phyloP scores from a whole-genome alignment of 2,329 filamentous ascomycete species.

The Xylaria sp. region DNA sequence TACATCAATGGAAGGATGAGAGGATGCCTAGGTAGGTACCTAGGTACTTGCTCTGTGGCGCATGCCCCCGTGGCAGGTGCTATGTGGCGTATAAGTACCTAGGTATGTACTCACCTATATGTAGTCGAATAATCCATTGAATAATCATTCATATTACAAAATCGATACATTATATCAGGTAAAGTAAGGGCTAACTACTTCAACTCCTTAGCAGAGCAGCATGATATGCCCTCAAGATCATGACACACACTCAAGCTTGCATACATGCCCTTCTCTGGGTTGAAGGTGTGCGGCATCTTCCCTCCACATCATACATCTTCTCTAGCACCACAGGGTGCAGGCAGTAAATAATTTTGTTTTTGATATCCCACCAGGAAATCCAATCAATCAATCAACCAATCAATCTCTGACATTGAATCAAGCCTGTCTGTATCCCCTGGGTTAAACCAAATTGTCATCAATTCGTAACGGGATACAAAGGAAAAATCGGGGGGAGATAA shows the following conservation, averaged over 20 bases:
- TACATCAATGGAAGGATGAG: no score
- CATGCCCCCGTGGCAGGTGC: no score
- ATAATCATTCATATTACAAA: neutral
- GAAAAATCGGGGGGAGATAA: neutral
- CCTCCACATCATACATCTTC: neutral
- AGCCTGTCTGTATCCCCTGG: neutral
- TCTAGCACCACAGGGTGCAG: neutral
- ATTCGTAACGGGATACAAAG: constrained; percentile 17
- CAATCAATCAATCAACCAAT: neutral
- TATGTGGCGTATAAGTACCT: no score
- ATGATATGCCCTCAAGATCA: neutral
- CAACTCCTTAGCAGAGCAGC: neutral
- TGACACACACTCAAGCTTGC: neutral
- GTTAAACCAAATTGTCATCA: constrained; percentile 4
- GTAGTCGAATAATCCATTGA: no score
- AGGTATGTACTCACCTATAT: no score
- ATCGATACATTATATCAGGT: neutral
- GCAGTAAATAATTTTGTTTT: neutral
- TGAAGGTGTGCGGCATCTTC: neutral
- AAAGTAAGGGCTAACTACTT: neutral
- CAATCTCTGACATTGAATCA: neutral
- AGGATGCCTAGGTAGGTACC: no score
- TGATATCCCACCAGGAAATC: neutral
- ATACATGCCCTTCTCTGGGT: neutral
- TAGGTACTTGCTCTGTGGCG: no score